Percentiles rank a stretch among this genome's conserved stretches.
Evolutionary conservation across 371 early-diverging fungal species (phyloP).

Genomic region (Mucor plumbeus): DNA sequence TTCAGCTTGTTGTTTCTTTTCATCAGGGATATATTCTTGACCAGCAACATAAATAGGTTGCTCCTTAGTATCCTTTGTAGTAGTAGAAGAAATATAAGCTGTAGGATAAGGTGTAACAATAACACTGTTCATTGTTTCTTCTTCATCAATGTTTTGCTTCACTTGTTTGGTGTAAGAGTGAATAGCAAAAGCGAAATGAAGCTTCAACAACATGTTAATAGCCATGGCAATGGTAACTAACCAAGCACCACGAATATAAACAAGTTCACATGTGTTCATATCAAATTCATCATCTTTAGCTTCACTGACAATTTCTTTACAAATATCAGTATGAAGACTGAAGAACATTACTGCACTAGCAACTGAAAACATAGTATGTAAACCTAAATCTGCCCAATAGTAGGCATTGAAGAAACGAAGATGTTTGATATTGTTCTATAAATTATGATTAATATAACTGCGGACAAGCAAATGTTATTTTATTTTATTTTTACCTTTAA

Average conservation of each 20-base stretch:
- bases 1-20: constrained; percentile 33
- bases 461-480: neutral
- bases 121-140: constrained; percentile 12
- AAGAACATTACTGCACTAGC: constrained; percentile 43
- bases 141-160: constrained; percentile 14
- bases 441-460: constrained; percentile 5
- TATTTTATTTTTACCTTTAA: constrained; percentile 45
- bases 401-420: constrained; percentile 41
- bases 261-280: constrained; percentile 44
- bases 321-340: constrained; percentile 41
- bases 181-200: constrained; percentile 54
- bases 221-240: constrained; percentile 44
- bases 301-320: constrained; percentile 42
- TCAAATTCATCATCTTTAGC: constrained; percentile 39
- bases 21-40: constrained; percentile 46
- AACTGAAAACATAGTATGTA: constrained; percentile 47
- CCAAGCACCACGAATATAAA: constrained; percentile 39
- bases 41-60: constrained; percentile 49
- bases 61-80: constrained; percentile 25
- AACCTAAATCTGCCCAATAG: constrained; percentile 49
- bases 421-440: constrained; percentile 49
- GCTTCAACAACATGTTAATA: constrained; percentile 46
- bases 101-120: constrained; percentile 37
- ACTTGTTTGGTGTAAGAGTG: constrained; percentile 39
- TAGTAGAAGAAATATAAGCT: constrained; percentile 15